Base-by-base conservation (phyloP, 495 filamentous ascomycete genomes). In the Trichoderma reesei region DNA sequence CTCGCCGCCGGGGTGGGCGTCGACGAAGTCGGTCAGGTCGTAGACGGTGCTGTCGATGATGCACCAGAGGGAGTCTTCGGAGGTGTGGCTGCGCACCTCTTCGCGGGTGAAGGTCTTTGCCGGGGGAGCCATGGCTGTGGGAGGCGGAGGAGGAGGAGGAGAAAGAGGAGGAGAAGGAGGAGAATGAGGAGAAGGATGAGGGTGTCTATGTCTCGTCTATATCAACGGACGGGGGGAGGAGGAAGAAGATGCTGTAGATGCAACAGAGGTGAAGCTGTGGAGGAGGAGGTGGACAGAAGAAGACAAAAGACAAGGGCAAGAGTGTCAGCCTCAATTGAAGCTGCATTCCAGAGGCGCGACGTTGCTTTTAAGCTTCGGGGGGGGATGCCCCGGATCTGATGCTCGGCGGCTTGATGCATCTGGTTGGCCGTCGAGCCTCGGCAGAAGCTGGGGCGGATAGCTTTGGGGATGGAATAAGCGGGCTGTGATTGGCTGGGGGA, bases 31-130 rank as follows among this genome's bases (percentile, higher is more conserved):
- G 51, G 90, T 89, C 54, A 94, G 88, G 76, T 97, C 92, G 80
- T 96, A 97, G 68, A 93, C 90, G 68, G 89, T 89, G 65, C 88
- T 86, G 78, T 97, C 92, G 68, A 97, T 86, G 70, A 97, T 87
- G 69, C 91, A 86, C 85, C 88, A 90, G 64, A 72, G 64, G 65
- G 86, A 88, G 71, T 96, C 89, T 65, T 88, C 86, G 67, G 85
- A 88, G 78, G 90, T 92, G 80, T 97, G 89, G 75, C 86, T 82
- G 60, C 88, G 86, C 70, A 96, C 89, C 66, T 88, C 85, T 33
- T 81, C 85, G 74, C 90, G 90, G 59, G 88, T 89, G 71, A 91
- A 80, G 34, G 81, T 80, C 71, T 80, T 63, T 56, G 51, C 51
- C 18, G 51, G 51, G 51, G 51, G 51, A 34, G 51, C 51, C 51